Evolutionary conservation across 2,329 filamentous ascomycete genomes (phyloP), one percentile per base, ranked within the genome.

Genomic region (Fusarium transvaalense): DNA sequence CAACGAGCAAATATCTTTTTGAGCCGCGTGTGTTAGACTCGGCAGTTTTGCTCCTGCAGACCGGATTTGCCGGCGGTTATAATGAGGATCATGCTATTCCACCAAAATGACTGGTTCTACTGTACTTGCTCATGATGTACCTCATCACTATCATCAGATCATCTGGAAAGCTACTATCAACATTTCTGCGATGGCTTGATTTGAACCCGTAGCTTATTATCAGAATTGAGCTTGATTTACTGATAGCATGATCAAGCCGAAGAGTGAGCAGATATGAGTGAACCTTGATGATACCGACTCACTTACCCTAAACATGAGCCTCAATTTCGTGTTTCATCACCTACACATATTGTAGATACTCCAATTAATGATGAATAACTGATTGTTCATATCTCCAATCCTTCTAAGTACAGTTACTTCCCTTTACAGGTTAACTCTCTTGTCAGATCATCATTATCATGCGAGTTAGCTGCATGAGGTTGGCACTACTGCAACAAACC

Each of bases 131-230:
- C 19, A 37, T 41, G 19, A 31, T 19, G 14, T 17, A 8, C 32
- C 25, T 12, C 47, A 39, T 38, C 25, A 12, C 2, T 21, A 60
- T 60, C 50, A 41, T 70, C 67, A 71, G 67, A 71, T 56, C 67
- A 71, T 68, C 29, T 39, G 25, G 7, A 4, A 46, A 52, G 48
- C 13, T n/a, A 29, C 41, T 45, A 32, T 48, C 35, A 55, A 35
- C 31, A 27, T 23, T 19, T 19, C 19, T 9, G 2, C 17, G 7
- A 37, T 23, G 53, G 56, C 23, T 46, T 35, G 29, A 21, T 41
- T 35, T 37, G 34, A 2, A 38, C 2, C 10, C 5, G 13, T 25
- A 57, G 3, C 42, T 29, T 35, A 12, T 25, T 46, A 10, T 6
- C 5, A 19, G 9, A 15, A n/a, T 31, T 7, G 32, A 29, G 10